Evolutionary conservation across 176 grass and related monocot genomes (phyloP).

Genomic region (Oropetium thomaeum): DNA sequence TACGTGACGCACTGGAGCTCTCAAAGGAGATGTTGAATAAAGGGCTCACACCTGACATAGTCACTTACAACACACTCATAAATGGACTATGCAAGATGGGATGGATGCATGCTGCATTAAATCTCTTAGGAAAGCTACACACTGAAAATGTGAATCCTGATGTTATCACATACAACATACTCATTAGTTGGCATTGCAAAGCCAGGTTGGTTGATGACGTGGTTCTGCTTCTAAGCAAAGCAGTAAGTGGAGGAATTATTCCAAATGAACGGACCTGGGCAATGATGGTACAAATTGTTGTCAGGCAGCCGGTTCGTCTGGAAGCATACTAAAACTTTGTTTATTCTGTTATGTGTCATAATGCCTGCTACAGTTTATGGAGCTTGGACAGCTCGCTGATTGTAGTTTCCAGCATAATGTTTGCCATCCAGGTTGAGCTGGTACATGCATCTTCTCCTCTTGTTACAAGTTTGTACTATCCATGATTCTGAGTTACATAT

Average conservation of each 20-base stretch:
- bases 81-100: slow-evolving; percentile 89
- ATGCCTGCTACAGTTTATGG: slow-evolving; percentile 4
- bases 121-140: slow-evolving; percentile 76
- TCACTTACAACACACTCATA: slow-evolving; percentile 90
- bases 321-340: slow-evolving; percentile 23
- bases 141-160: slow-evolving; percentile 65
- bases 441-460: slow-evolving; percentile 29
- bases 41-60: slow-evolving; percentile 75
- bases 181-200: slow-evolving; percentile 98
- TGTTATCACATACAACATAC: slow-evolving; percentile 90
- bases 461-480: slow-evolving; percentile 17
- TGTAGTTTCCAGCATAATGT: not conserved
- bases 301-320: slow-evolving; percentile 36
- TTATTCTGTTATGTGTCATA: slow-evolving; percentile 6
- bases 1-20: slow-evolving; percentile 71
- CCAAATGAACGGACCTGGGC: slow-evolving; percentile 71
- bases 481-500: not conserved
- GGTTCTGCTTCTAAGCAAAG: slow-evolving; percentile 60
- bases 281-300: slow-evolving; percentile 73
- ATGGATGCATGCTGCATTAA: slow-evolving; percentile 72
- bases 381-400: not conserved
- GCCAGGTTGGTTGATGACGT: slow-evolving; percentile 67
- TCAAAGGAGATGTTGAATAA: slow-evolving; percentile 75
- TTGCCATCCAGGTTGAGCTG: not conserved
- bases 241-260: slow-evolving; percentile 47